phyloP scores from a whole-genome alignment of 164 flowering plant genomes.

The Euptelea pleiosperma region DNA sequence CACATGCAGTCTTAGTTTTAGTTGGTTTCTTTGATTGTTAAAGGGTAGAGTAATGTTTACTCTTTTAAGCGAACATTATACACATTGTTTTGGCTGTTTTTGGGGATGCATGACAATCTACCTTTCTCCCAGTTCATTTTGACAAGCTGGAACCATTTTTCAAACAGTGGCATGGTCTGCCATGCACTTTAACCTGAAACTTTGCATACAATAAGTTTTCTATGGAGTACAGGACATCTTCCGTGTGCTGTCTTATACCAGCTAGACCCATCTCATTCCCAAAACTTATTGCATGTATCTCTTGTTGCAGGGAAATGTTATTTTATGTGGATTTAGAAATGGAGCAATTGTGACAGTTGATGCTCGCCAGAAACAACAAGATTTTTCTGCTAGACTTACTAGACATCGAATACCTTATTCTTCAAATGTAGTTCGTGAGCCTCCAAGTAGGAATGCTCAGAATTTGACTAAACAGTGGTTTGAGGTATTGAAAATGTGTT shows the following conservation, averaged over 20 bases:
- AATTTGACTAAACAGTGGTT: constrained; percentile 35
- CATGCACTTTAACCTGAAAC: no score
- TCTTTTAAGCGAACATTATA: no score
- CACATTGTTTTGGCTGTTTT: no score
- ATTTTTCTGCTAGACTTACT: constrained; percentile 25
- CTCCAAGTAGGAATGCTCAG: constrained; percentile 19
- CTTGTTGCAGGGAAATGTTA: constrained; percentile 58
- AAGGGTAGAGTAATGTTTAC: no score
- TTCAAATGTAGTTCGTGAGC: constrained; percentile 11
- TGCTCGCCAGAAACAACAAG: constrained; percentile 53
- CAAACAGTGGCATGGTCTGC: no score
- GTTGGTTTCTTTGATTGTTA: no score
- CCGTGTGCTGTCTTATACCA: not conserved
- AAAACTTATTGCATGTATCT: constrained; percentile 4
- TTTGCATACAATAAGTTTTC: no score
- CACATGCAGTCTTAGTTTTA: no score
- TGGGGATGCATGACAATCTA: no score
- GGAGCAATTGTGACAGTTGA: constrained; percentile 80
- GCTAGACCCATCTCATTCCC: not conserved
- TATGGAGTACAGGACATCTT: no score
- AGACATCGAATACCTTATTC: constrained; percentile 35
- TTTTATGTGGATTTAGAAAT: constrained; percentile 88
- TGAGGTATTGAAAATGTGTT: constrained; percentile 46
- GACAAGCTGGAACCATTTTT: no score
- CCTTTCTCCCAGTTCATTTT: no score